These are phyloP conservation scores for Austroboletus niveus DNA, from an alignment of 1,284 basidiomycete genomes.

Conservation along the genomic window DNA sequence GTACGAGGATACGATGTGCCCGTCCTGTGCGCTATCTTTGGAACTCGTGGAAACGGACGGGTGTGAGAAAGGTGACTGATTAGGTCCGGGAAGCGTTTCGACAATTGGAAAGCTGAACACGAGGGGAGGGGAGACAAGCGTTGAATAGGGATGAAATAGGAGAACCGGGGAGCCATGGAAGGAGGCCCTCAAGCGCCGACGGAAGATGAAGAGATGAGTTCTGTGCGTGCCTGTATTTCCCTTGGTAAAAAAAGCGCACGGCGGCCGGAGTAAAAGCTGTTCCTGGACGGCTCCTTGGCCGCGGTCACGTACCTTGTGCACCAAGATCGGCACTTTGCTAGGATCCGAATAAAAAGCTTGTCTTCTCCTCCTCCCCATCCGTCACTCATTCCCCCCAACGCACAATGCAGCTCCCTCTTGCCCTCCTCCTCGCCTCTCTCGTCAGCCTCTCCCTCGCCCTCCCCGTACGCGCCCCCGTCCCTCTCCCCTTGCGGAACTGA, in stretches of 20 bases:
- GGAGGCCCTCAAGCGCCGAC: not conserved
- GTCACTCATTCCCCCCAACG: not conserved
- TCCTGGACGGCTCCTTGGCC: slow-evolving; percentile 24
- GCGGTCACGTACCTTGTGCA: slow-evolving; percentile 13
- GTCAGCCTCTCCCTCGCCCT: slow-evolving; percentile 21
- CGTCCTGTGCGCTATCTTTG: slow-evolving; percentile 3
- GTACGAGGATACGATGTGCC: not conserved
- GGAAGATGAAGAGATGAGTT: slow-evolving; percentile 10
- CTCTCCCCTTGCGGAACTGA: not conserved
- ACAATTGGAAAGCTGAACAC: no score
- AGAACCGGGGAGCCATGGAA: slow-evolving; percentile 2
- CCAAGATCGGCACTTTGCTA: slow-evolving; percentile 14
- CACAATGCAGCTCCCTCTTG: slow-evolving; percentile 22
- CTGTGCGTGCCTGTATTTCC: slow-evolving; percentile 22
- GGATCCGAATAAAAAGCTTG: slow-evolving; percentile 23
- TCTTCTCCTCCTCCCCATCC: not conserved
- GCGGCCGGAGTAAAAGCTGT: slow-evolving; percentile 24
- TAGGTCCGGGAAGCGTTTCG: not conserved
- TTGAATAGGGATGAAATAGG: not conserved
- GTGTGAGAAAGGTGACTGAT: not conserved
- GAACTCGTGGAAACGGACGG: no score
- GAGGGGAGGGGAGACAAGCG: slow-evolving; percentile 11
- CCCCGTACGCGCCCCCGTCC: slow-evolving; percentile 16
- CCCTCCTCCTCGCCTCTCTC: slow-evolving; percentile 23
- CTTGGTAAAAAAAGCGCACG: slow-evolving; percentile 18